Conservation (phyloP, 495 filamentous ascomycete species). For the Penicillium dipodomyicola region DNA sequence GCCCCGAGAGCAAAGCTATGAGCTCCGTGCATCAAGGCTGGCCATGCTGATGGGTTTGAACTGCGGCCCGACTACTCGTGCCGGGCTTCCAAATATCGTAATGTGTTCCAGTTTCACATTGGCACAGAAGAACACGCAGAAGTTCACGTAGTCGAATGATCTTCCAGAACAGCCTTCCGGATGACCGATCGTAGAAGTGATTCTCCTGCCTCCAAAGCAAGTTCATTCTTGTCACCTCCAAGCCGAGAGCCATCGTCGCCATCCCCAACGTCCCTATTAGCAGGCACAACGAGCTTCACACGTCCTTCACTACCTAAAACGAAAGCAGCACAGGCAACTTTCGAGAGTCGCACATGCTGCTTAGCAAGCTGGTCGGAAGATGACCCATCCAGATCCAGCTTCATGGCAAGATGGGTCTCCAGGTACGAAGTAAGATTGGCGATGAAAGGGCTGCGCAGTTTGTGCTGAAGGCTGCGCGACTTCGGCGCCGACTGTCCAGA, state of each 20-base stretch:
- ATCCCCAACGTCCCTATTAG: constrained; percentile 22
- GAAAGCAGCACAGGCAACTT: constrained; percentile 54
- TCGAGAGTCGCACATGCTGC: constrained; percentile 46
- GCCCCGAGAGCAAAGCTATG: background rate
- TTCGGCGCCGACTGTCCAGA: constrained; percentile 4
- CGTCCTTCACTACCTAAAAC: constrained; percentile 51
- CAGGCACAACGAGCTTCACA: constrained; percentile 48
- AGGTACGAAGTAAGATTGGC: constrained; percentile 44
- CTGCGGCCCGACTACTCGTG: no score
- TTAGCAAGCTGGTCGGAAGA: constrained; percentile 18
- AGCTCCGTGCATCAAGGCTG: background rate
- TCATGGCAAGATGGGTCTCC: constrained; percentile 48
- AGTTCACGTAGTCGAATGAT: constrained; percentile 25
- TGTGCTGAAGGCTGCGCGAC: constrained; percentile 13
- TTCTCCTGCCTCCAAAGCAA: constrained; percentile 28
- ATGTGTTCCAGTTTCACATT: background rate
- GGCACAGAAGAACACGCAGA: background rate
- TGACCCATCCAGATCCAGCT: constrained; percentile 37
- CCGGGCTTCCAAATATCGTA: background rate
- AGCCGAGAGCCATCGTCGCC: constrained; percentile 7
- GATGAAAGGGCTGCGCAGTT: constrained; percentile 36
- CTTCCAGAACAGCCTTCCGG: constrained; percentile 26
- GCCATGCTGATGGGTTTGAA: background rate
- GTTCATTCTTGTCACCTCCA: background rate
- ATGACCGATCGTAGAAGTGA: constrained; percentile 31